Base-by-base conservation (phyloP, 2,329 filamentous ascomycete species). In the Hymenotorrendiella dingleyae region DNA sequence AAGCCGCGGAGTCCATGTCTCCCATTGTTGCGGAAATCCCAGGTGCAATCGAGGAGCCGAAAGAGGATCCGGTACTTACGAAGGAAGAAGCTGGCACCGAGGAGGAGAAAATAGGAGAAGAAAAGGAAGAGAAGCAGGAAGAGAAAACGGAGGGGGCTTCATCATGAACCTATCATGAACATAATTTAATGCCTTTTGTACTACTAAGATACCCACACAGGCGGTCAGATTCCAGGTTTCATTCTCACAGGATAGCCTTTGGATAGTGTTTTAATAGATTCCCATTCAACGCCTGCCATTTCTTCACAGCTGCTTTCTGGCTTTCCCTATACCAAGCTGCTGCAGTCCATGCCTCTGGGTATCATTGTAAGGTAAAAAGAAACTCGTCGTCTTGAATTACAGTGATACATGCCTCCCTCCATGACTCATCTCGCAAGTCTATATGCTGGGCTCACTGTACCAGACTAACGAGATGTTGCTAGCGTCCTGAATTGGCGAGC, bases 141-240 rank as follows among this genome's bases (percentile, higher is more conserved):
- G 34, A 42, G 36, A 37, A 50, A 32, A 27, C 42, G 36, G 36
- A 42, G n/a, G n/a, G 14, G 16, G 17, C 27, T 11, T 39, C 17
- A 21, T 22, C 36, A 39, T 30, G 20, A 11, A 35, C 19, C n/a
- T n/a, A n/a, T n/a, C n/a, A n/a, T n/a, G n/a, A 23, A 27, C 8
- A 21, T 26, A 22, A 34, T 23, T n/a, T 36, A 23, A 44, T 42
- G 32, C 19, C 27, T 29, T n/a, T n/a, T 48, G 30, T 48, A 42
- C 22, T 40, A 35, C 35, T 50, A 48, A 43, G 42, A 50, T 50
- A 48, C 48, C 45, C 45, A 43, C 36, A 14, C 16, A 39, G 35
- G 34, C 41, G 29, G 32, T 14, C 23, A 17, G 21, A 23, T 12
- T 8, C 24, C 8, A 23, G 26, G 34, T 12, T 24, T 26, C 24